Evolutionary conservation across 2,329 filamentous ascomycete species (phyloP), one percentile per base, ranked within the genome.

Genomic region (Grosmannia clavigera): DNA sequence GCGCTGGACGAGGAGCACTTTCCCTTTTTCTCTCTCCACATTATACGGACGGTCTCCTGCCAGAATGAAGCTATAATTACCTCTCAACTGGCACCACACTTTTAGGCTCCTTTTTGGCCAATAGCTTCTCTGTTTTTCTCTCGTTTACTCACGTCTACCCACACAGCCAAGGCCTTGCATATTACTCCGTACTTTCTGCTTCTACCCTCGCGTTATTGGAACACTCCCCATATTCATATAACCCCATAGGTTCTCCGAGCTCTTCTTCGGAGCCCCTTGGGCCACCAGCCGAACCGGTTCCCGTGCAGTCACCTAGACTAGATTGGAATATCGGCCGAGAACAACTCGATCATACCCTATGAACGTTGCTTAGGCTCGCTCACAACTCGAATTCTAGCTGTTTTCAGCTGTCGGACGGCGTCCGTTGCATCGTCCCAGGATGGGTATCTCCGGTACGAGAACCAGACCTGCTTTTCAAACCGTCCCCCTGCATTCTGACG

Each of bases 361-460:
- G 27, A 19, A 31, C 31, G 14, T 60, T 52, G 53, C 35, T 43
- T 59, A 59, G 55, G 25, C 46, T 16, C n/a, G 59, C 53, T n/a
- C 12, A 25, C 25, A 40, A 46, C 46, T 35, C 10, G 25, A 31
- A 19, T 40, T n/a, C 57, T 40, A 11, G 19, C 27, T 25, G 29
- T 51, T 51, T 27, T 31, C 48, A 16, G 33, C 29, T 35, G n/a
- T 19, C 58, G 59, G 59, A 53, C 59, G 52, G 33, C 31, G 58
- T 46, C 56, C 14, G 14, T 31, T 29, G 50, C 53, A 14, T 19
- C 31, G 29, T 29, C 29, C 35, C 60, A 64, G 19, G 58, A 67
- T 67, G 65, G 65, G 65, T 27, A 66, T 67, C 35, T 61, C 62
- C 27, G 65, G 65, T 66, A 61, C 0, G 55, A 3, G 5, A 33